Base-by-base conservation (phyloP, 495 filamentous ascomycete genomes). In the Terfezia boudieri region DNA sequence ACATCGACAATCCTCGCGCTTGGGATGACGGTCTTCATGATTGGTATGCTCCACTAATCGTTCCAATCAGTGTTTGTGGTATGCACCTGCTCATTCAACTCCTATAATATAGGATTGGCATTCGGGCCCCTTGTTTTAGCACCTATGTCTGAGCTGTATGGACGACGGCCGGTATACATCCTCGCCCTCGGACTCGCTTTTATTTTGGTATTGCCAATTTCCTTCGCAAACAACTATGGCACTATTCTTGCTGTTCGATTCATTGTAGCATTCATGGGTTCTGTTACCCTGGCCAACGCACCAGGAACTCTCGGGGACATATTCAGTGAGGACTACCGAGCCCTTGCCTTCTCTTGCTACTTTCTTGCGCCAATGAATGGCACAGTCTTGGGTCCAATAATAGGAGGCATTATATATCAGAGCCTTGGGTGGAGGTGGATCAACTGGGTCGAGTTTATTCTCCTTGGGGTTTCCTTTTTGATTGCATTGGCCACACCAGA, bases 221-320 rank as follows among this genome's bases (percentile, higher is more conserved):
- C 76, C 32, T 61, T 87, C 32, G 82, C 82, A 1, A 72, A 70
- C 23, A 80, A 79, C 22, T 66, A 89, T 11, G 66, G 69, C 2
- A 71, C 75, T 51, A 72, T 90, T 49, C 73, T 92, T 8, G 69
- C 82, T 7, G 73, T 81, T 12, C 69, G 86, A 6, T 89, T 87
- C 58, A 75, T 90, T 56, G 82, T 79, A 73, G 86, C 86, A 8
- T 60, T 88, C 38, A 83, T 81, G 38, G 86, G 85, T 14, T 76
- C 79, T 14, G 83, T 82, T 35, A 81, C 88, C 75, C 76, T 94
- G 16, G 76, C 78, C 4, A 92, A 88, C 59, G 77, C 80, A 2
- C 84, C 87, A 1, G 87, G 86, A 14, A 86, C 85, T 50, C 74
- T 95, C 1, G 77, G 80, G 35, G 87, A 95, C 65, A 80, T 93